Conservation (phyloP, 164 flowering plant genomes). For the Liriodendron chinense region DNA sequence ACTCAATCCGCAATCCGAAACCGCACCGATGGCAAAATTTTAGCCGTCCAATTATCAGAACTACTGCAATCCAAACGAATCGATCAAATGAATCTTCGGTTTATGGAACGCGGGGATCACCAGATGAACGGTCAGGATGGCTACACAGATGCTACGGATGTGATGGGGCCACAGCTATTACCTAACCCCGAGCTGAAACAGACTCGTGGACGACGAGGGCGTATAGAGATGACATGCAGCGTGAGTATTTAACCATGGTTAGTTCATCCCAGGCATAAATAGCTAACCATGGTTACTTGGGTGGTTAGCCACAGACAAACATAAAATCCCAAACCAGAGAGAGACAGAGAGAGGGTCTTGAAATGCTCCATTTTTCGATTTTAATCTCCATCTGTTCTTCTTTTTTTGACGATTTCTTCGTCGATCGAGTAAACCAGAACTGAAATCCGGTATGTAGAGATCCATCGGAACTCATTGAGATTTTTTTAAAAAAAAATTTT, state of each 20-base stretch:
- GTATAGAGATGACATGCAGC: neutral
- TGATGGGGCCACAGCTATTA: neutral
- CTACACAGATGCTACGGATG: neutral
- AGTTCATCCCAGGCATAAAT: neutral
- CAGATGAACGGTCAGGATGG: too few species aligned
- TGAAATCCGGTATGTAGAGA: constrained; percentile 14
- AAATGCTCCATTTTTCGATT: constrained; percentile 3
- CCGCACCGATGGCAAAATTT: too few species aligned
- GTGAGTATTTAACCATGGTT: constrained; percentile 10
- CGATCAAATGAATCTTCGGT: too few species aligned
- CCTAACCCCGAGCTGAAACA: neutral
- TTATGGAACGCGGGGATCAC: too few species aligned
- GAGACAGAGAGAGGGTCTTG: neutral
- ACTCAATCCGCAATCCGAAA: too few species aligned
- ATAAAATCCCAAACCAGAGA: neutral
- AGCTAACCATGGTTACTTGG: constrained; percentile 22
- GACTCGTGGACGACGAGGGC: neutral
- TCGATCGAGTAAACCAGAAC: constrained; percentile 8
- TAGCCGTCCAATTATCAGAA: too few species aligned
- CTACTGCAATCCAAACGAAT: too few species aligned
- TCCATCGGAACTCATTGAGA: constrained; percentile 2
- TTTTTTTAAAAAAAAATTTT: constrained; percentile 3
- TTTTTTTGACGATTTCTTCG: neutral
- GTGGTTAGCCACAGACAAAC: constrained; percentile 12
- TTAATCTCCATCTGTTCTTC: neutral